Evolutionary conservation across 2,329 filamentous ascomycete genomes (phyloP).

Genomic region (Pseudophaeomoniella oleicola): DNA sequence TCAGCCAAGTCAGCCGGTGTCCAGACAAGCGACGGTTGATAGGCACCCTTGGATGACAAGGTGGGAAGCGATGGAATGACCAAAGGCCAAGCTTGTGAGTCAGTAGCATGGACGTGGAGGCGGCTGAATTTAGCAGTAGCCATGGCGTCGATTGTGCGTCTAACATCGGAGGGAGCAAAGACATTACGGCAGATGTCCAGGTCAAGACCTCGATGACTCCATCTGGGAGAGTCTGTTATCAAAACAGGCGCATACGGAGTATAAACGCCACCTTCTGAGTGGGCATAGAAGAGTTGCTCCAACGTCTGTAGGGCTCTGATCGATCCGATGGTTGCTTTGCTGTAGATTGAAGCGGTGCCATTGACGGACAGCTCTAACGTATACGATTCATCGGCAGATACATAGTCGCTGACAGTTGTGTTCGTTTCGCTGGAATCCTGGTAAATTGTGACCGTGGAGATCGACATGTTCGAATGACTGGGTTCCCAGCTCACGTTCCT

Average conservation of each 20-base stretch:
- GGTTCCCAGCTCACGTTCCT: constrained; percentile 14
- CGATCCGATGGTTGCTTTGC: constrained; percentile 13
- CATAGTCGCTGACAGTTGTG: constrained; percentile 7
- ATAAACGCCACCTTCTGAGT: constrained; percentile 34
- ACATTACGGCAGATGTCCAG: constrained; percentile 64
- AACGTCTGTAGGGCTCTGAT: constrained; percentile 15
- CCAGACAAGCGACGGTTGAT: constrained; percentile 53
- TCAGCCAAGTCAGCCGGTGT: constrained; percentile 46
- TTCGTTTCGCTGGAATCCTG: constrained; percentile 4
- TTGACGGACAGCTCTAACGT: constrained; percentile 10
- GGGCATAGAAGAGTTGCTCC: constrained; percentile 15
- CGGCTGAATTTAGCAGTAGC: constrained; percentile 42
- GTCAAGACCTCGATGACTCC: constrained; percentile 63
- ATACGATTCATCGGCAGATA: constrained; percentile 14
- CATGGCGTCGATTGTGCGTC: constrained; percentile 63
- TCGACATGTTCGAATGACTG: constrained; percentile 2
- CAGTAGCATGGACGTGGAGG: constrained; percentile 42
- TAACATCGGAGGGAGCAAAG: constrained; percentile 52
- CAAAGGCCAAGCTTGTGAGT: constrained; percentile 51
- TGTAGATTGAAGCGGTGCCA: constrained; percentile 10
- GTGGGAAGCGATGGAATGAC: constrained; percentile 63
- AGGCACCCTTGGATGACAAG: constrained; percentile 59
- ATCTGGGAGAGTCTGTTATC: constrained; percentile 61
- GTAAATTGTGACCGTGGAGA: constrained; percentile 11
- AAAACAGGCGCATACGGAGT: constrained; percentile 54